A percentile compares a stretch with the other conserved stretches of the same genome.
These are phyloP conservation scores for Stevia rebaudiana DNA, from an alignment of 140 eudicot species.

Conservation along the genomic window DNA sequence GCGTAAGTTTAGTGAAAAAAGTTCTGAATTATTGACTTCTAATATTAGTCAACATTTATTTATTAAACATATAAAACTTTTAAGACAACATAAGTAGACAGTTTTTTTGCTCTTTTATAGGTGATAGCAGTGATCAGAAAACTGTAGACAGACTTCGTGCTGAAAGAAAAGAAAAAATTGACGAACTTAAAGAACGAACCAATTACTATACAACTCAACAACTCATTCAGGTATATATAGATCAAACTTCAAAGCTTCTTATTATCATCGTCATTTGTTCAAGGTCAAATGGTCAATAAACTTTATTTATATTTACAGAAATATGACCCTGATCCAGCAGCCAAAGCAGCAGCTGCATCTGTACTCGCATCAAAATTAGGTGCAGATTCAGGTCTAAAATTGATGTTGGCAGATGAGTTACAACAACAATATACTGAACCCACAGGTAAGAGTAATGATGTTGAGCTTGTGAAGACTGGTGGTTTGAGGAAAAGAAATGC, in stretches of 20 bases:
- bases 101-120: constrained; percentile 25
- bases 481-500: constrained; percentile 60
- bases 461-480: constrained; percentile 50
- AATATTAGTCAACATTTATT: not conserved
- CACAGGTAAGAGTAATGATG: constrained; percentile 63
- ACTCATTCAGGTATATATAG: constrained; percentile 79
- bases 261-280: not conserved
- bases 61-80: not conserved
- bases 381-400: constrained; percentile 71
- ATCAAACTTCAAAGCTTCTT: constrained; percentile 5
- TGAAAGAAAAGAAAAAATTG: constrained; percentile 83
- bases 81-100: not conserved
- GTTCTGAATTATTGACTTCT: not conserved
- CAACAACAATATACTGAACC: constrained; percentile 28
- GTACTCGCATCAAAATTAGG: constrained; percentile 83
- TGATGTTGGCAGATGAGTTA: constrained; percentile 51
- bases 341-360: constrained; percentile 88
- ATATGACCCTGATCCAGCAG: constrained; percentile 96
- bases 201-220: constrained; percentile 84
- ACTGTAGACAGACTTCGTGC: constrained; percentile 74
- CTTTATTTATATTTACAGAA: constrained; percentile 45
- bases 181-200: constrained; percentile 87
- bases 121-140: constrained; percentile 69
- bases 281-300: too few relatives aligned
- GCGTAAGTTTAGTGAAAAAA: constrained; percentile 40